Base-by-base conservation (phyloP, 116 monocot species). In the Iris pallida region DNA sequence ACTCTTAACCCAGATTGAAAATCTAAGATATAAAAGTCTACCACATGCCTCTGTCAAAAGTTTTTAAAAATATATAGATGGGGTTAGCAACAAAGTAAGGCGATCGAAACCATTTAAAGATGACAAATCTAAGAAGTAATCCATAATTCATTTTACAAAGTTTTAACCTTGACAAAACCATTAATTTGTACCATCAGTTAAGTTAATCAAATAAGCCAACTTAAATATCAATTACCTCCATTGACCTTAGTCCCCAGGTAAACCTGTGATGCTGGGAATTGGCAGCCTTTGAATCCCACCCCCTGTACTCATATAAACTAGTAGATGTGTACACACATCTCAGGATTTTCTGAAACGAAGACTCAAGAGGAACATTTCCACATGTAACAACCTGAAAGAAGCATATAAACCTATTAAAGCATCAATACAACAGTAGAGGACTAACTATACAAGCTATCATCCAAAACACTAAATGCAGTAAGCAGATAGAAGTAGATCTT, bases 241-340 rank as follows among this genome's bases (percentile, higher is more conserved):
- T 19, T 64, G 73, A 73, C 69, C 79, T 73, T 5, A 79, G 57
- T 3, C 79, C 79, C 79, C 79, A 79, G 17, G 73, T 73, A 73
- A 79, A 73, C 19, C 73, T 55, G n/a, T 68, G 68, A 69, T 79
- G 79, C 47, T 68, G 20, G 9, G 79, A 46, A 68, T 79, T 73
- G 62, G 73, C 79, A 63, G 68, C 57, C 63, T 80, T 84, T 42
- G 76, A 79, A 49, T 88, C 82, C 88, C 83, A 88, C 4, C 88
- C 88, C 73, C 88, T 80, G 72, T 88, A 88, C 59, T 88, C 88
- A 76, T 78, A 83, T 75, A 88, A 67, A 57, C 83, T 68, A 55
- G 88, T 78, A 61, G 88, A 88, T 56, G 88, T 83, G 70, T 83
- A 88, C 16, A 88, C 83, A 72, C 88, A 88, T 75, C 88, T 75